Percentiles rank a stretch among this genome's conserved stretches.
Evolutionary conservation across 441 rosid species (phyloP).

Genomic region (Populus trichocarpa): DNA sequence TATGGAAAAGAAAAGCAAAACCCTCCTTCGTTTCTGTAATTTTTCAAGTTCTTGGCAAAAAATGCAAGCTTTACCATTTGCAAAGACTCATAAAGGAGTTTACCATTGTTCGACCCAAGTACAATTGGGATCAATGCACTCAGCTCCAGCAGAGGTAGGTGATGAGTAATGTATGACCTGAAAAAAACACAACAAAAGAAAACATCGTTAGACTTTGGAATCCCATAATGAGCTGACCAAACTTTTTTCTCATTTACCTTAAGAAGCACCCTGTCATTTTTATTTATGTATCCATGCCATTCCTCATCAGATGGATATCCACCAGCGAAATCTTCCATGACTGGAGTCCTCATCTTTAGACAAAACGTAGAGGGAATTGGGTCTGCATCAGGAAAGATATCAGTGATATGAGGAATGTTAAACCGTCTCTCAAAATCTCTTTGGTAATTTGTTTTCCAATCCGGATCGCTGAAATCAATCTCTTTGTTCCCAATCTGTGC

Average conservation of each 20-base stretch:
- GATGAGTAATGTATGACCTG: constrained; percentile 80
- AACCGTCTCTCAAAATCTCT: constrained; percentile 66
- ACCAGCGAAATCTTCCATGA: constrained; percentile 57
- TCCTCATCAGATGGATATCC: constrained; percentile 94
- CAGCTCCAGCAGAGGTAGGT: constrained; percentile 95
- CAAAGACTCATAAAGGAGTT: background rate
- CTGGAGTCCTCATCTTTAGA: constrained; percentile 89
- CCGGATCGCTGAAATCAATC: constrained; percentile 64
- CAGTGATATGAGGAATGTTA: constrained; percentile 76
- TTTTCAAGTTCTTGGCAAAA: background rate
- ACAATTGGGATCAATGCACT: constrained; percentile 83
- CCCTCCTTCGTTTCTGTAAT: background rate
- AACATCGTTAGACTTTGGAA: background rate
- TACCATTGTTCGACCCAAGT: constrained; percentile 99
- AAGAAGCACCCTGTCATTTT: constrained; percentile 86
- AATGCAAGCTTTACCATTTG: background rate
- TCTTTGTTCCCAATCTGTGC: constrained; percentile 14
- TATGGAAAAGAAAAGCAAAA: background rate
- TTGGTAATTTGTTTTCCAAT: constrained; percentile 70
- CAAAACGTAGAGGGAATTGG: constrained; percentile 88
- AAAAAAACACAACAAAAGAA: background rate
- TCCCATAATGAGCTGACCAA: background rate
- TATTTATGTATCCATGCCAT: constrained; percentile 96
- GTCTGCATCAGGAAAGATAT: constrained; percentile 56
- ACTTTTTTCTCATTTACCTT: constrained; percentile 44